Evolutionary conservation across 2,329 filamentous ascomycete genomes (phyloP).

Genomic region (Huntiella abstrusa): DNA sequence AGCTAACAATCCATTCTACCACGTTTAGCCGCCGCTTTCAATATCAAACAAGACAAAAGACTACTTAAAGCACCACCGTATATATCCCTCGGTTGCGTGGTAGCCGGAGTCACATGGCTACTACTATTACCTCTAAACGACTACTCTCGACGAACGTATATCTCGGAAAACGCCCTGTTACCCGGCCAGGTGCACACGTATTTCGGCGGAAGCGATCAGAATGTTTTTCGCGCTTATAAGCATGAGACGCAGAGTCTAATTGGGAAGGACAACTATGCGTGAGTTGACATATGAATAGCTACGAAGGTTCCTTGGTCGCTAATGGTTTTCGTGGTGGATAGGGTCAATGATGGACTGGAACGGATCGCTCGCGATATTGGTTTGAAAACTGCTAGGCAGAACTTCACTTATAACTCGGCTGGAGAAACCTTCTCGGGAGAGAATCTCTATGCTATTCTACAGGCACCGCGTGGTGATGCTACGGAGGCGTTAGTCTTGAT

Average conservation of each 20-base stretch:
- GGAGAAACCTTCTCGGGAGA: conserved; percentile 59
- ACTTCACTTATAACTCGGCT: conserved; percentile 67
- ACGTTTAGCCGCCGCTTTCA: conserved; percentile 37
- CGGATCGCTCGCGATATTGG: conserved; percentile 60
- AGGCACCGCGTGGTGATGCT: conserved; percentile 84
- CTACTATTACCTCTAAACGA: conserved; percentile 75
- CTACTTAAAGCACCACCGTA: conserved; percentile 73
- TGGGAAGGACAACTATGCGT: conserved; percentile 34
- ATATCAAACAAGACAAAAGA: conserved; percentile 61
- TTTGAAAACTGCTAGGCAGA: conserved; percentile 73
- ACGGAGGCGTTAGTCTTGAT: conserved; percentile 92
- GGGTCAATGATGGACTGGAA: conserved; percentile 52
- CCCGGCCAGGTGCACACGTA: conserved; percentile 96
- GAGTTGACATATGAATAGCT: conserved; percentile 14
- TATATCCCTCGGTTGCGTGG: conserved; percentile 65
- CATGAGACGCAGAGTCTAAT: conserved; percentile 56
- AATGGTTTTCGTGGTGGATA: conserved; percentile 14
- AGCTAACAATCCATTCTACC: not conserved
- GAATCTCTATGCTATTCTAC: conserved; percentile 85
- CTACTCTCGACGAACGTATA: conserved; percentile 84
- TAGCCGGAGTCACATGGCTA: conserved; percentile 77
- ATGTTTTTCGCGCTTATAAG: conserved; percentile 78
- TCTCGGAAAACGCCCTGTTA: conserved; percentile 90
- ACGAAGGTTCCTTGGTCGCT: not conserved
- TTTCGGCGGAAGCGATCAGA: conserved; percentile 89